Percentiles rank a stretch among this genome's conserved stretches.
phyloP scores from a whole-genome alignment of 805 yeast genomes.

The Metschnikowia reukaufii region DNA sequence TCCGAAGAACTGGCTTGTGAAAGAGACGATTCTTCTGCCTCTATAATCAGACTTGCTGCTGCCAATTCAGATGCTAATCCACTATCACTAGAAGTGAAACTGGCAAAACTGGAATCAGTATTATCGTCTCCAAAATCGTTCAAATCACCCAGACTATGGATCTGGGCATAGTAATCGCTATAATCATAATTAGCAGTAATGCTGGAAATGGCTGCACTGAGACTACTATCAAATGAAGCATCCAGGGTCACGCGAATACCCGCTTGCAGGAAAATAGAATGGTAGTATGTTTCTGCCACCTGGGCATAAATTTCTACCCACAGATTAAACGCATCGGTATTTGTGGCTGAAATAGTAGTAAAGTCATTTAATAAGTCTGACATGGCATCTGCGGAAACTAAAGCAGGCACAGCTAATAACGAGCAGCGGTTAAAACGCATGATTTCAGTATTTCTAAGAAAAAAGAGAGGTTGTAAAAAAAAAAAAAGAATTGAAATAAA shows the following conservation, averaged over 20 bases:
- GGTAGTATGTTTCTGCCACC: slow-evolving; percentile 2
- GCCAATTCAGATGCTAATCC: neutral
- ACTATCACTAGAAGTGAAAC: neutral
- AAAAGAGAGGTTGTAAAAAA: neutral
- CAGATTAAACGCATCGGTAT: slow-evolving; percentile 4
- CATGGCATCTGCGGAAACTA: slow-evolving; percentile 13
- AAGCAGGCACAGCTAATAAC: neutral
- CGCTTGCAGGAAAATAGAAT: slow-evolving; percentile 1
- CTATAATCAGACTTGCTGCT: slow-evolving; percentile 1
- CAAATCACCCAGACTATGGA: neutral
- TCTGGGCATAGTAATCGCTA: neutral
- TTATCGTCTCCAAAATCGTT: neutral
- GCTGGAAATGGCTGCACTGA: neutral
- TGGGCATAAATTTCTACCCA: slow-evolving; percentile 7
- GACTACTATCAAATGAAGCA: neutral
- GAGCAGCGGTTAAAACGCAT: neutral
- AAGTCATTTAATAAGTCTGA: slow-evolving; percentile 1
- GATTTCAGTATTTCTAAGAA: no score
- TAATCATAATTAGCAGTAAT: slow-evolving; percentile 5
- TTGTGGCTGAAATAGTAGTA: slow-evolving; percentile 3
- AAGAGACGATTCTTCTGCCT: neutral
- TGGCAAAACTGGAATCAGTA: neutral
- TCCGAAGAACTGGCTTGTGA: neutral
- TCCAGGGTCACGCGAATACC: neutral
- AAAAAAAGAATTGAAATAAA: neutral